Evolutionary conservation across 2,329 filamentous ascomycete species (phyloP).

Genomic region (Mollisia scopiformis): DNA sequence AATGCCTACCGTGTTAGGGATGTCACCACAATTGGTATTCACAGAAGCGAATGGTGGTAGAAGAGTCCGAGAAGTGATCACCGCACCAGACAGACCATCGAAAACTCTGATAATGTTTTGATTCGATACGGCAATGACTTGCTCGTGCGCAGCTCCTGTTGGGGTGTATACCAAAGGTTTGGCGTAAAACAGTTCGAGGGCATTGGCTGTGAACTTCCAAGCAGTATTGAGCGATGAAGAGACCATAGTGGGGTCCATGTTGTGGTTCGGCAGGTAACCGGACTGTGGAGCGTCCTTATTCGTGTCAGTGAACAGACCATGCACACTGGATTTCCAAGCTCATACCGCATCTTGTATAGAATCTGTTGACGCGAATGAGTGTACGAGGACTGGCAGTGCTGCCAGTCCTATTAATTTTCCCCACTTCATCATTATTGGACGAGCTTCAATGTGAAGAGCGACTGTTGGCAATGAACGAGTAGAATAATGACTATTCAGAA

Average conservation of each 20-base stretch:
- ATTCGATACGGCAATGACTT: slow-evolving; percentile 57
- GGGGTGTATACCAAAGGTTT: slow-evolving; percentile 56
- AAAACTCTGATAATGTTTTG: slow-evolving; percentile 61
- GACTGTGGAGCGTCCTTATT: not conserved
- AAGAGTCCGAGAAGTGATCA: slow-evolving; percentile 49
- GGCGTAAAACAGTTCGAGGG: slow-evolving; percentile 44
- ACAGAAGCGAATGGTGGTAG: slow-evolving; percentile 45
- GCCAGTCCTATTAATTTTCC: slow-evolving; percentile 5
- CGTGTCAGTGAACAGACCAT: not conserved
- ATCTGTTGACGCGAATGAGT: slow-evolving; percentile 3
- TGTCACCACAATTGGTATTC: slow-evolving; percentile 11
- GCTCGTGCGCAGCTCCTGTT: slow-evolving; percentile 46
- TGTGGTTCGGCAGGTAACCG: slow-evolving; percentile 13
- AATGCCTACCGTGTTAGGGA: slow-evolving; percentile 21
- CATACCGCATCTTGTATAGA: not conserved
- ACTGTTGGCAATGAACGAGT: not conserved
- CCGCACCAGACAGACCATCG: slow-evolving; percentile 55
- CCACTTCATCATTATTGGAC: not conserved
- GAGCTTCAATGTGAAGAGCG: not conserved
- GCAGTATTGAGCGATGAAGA: not conserved
- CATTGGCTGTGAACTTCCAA: not conserved
- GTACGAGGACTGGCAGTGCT: slow-evolving; percentile 7
- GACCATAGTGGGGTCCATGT: not conserved
- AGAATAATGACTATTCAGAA: not conserved
- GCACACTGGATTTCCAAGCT: not conserved